A percentile compares a stretch with the other conserved stretches of the same genome.
These are phyloP conservation scores for Kwoniella shandongensis DNA, from an alignment of 768 basidiomycete species.

Conservation along the genomic window DNA sequence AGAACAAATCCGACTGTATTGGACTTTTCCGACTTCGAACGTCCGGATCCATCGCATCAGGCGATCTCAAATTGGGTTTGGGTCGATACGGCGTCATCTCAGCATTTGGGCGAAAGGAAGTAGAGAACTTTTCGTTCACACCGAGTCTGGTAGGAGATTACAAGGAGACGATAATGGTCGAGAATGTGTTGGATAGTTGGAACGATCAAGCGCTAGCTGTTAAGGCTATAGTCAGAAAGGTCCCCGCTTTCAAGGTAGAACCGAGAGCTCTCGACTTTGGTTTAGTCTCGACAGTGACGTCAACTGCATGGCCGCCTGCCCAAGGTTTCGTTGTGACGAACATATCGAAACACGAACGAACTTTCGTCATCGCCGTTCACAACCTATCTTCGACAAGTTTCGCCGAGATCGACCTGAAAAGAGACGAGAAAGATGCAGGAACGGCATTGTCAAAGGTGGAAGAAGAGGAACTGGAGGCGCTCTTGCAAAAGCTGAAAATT, in stretches of 20 bases:
- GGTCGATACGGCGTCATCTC: conserved; percentile 51
- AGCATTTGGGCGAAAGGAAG: conserved; percentile 47
- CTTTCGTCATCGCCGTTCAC: conserved; percentile 39
- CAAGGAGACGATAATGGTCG: conserved; percentile 47
- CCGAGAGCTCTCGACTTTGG: conserved; percentile 40
- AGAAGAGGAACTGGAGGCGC: conserved; percentile 48
- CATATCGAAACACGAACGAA: conserved; percentile 42
- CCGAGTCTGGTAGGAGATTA: conserved; percentile 48
- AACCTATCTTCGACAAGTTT: conserved; percentile 1
- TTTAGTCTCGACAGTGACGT: not conserved
- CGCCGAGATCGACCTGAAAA: conserved; percentile 28
- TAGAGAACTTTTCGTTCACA: conserved; percentile 47
- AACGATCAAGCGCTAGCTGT: conserved; percentile 47
- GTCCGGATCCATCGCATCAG: conserved; percentile 49
- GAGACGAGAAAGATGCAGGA: conserved; percentile 39
- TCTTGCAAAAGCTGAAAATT: conserved; percentile 52
- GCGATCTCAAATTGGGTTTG: conserved; percentile 47
- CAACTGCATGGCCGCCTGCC: not conserved
- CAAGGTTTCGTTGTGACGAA: conserved; percentile 43
- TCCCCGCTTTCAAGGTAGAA: conserved; percentile 45
- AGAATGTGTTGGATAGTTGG: conserved; percentile 46
- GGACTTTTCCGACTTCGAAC: conserved; percentile 49
- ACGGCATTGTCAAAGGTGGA: conserved; percentile 42
- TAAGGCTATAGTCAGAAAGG: conserved; percentile 50
- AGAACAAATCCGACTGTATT: conserved; percentile 50